Evolutionary conservation across 1,284 basidiomycete species (phyloP), one percentile per base, ranked within the genome.

Genomic region (Papiliotrema laurentii): DNA sequence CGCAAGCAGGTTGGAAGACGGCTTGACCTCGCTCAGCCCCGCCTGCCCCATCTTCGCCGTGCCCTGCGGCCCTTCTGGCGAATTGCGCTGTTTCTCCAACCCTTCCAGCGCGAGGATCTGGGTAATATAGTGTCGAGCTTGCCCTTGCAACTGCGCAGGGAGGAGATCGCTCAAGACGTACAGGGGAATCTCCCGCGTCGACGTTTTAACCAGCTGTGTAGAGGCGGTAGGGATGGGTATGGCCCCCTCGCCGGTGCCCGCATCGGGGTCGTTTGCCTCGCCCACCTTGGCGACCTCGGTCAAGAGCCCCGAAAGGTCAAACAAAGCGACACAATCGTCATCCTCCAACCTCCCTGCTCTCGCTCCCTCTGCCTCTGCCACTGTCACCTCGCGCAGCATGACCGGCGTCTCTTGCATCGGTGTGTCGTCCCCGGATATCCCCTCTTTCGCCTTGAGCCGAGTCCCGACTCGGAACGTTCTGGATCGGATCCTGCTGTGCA

Each of bases 401-500:
- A 19, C 22, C 38, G 14, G 28, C 28, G 16, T 14, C 13, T 41
- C 28, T 16, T 19, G 2, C 21, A 2, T 9, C 46, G 50, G 4
- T 19, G 7, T 11, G 3, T 16, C 14, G 36, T 22, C 7, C 5
- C 41, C 30, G 18, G 40, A 4, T 21, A 28, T 37, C 42, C 30
- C 45, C 35, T 13, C 18, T 38, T 13, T 24, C 18, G 2, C 28
- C 13, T 10, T 22, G 5, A 39, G 7, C 38, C 38, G 21, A 18
- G 38, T 33, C 30, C n/a, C 30, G n/a, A 33, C 10, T 21, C 13
- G 19, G 13, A 9, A 7, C 7, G 26, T 42, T 14, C 50, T 38
- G 4, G 49, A 16, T 14, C 50, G 42, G 10, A 58, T 46, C 2
- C 45, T 31, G 13, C 39, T 31, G 1, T 36, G 43, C n/a, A 57